These are phyloP conservation scores for Aspergillus sp. DNA, from an alignment of 2,329 filamentous ascomycete species.

Conservation along the genomic window DNA sequence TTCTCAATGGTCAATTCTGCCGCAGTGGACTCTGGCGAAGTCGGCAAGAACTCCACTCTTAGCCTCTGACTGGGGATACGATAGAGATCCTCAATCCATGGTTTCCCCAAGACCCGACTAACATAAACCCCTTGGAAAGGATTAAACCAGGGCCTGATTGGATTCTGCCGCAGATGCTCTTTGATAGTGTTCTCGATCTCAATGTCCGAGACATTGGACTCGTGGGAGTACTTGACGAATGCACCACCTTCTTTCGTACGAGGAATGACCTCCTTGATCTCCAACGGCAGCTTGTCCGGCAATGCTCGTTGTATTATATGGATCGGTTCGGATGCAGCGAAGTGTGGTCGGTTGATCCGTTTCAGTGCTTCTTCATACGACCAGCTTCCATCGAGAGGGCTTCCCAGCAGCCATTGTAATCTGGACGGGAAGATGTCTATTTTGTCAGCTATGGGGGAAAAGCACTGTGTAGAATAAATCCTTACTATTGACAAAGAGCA, in stretches of 20 bases:
- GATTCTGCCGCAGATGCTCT: constrained; percentile 59
- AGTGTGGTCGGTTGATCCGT: constrained; percentile 44
- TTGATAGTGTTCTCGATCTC: constrained; percentile 57
- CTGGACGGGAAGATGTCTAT: constrained; percentile 77
- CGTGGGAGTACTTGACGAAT: constrained; percentile 75
- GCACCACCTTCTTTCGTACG: constrained; percentile 86
- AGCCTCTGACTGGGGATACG: constrained; percentile 70
- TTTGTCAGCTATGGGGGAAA: constrained; percentile 3
- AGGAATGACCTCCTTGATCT: constrained; percentile 74
- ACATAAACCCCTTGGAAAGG: constrained; percentile 66
- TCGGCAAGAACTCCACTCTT: constrained; percentile 76
- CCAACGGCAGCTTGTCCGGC: constrained; percentile 55
- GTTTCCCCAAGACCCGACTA: constrained; percentile 70
- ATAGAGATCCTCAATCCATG: constrained; percentile 91
- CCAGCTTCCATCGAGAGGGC: constrained; percentile 43
- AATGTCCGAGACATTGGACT: constrained; percentile 39
- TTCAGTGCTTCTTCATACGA: constrained; percentile 46
- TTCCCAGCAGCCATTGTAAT: constrained; percentile 55
- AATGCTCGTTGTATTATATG: constrained; percentile 55
- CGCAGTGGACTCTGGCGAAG: constrained; percentile 61
- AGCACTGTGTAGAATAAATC: not conserved
- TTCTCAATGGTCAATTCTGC: constrained; percentile 80
- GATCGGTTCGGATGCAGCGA: constrained; percentile 51
- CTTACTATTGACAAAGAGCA: constrained; percentile 85
- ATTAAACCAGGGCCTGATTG: constrained; percentile 84